Base-by-base conservation (phyloP, 2,329 filamentous ascomycete species). In the Apiospora phragmitis region DNA sequence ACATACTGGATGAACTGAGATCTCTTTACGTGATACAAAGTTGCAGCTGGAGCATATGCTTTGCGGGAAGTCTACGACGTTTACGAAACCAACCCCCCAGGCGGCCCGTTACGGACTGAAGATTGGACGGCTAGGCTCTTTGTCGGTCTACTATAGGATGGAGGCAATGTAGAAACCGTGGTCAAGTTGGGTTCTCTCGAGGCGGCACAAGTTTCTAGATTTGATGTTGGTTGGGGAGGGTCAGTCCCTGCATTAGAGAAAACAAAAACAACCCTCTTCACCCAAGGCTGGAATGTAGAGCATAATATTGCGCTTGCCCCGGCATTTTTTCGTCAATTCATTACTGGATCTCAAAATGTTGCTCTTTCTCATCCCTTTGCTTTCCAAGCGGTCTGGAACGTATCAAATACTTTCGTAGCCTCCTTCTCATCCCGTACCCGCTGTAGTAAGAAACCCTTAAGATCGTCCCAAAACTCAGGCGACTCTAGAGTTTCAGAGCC, bases 401-500 rank as follows among this genome's bases (percentile, higher is more conserved):
- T 79, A 6, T 80, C 83, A 45, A 88, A 87, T 76, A 95, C 80
- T 76, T 90, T 88, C 74, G 89, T 88, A 0, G 92, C 93, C 77
- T 86, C 81, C 70, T 81, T 82, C 77, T 90, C 90, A 79, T 97
- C 92, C 81, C 92, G 90, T 76, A 97, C 82, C 79, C 94, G 89
- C 84, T 95, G 93, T 77, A 90, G 83, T 80, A 99, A 79, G 81
- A 95, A 98, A 0, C 89, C 92, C 78, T 90, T 90, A 73, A 99
- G 81, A 83, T 98, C 96, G 11, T 83, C 83, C 96, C 96, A 99
- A 79, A 99, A 99, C 70, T 88, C 90, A 8, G 92, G 89, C 16
- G 89, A 92, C 77, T 89, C 83, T 73, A 97, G 79, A 26, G 92
- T 87, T 38, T 88, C 88, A 69, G 82, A 82, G 43, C 88, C 88